Evolutionary conservation across 2,329 filamentous ascomycete genomes (phyloP).

Genomic region (Teratosphaeria nubilosa): DNA sequence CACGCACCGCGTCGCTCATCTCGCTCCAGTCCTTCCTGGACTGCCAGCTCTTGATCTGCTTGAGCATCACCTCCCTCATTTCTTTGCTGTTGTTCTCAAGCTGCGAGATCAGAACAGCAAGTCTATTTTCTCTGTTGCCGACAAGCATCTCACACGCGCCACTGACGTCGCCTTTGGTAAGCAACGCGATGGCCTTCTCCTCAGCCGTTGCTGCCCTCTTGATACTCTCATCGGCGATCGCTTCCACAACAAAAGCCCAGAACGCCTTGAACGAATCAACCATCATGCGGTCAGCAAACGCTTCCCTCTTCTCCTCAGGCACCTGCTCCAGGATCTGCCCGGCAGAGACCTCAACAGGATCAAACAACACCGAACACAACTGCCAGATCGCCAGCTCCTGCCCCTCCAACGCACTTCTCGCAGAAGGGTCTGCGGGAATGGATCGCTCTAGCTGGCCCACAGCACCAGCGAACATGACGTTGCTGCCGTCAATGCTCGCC

Average conservation of each 20-base stretch:
- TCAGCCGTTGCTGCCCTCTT: constrained; percentile 56
- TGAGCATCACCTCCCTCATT: constrained; percentile 62
- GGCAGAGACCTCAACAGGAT: constrained; percentile 40
- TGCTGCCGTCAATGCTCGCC: constrained; percentile 37
- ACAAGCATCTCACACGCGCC: constrained; percentile 76
- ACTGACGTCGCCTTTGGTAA: constrained; percentile 67
- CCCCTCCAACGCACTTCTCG: constrained; percentile 16
- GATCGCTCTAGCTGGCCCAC: constrained; percentile 23
- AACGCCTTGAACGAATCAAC: constrained; percentile 57
- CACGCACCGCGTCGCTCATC: constrained; percentile 71
- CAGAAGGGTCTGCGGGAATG: constrained; percentile 5
- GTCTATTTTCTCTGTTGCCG: constrained; percentile 64
- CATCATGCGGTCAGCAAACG: constrained; percentile 29
- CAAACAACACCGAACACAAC: constrained; percentile 77
- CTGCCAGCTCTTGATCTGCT: constrained; percentile 77
- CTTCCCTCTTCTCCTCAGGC: constrained; percentile 32
- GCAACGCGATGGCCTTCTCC: constrained; percentile 71
- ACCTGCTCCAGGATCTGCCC: constrained; percentile 16
- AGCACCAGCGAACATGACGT: constrained; percentile 42
- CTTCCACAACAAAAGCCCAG: constrained; percentile 43
- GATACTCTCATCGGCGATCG: constrained; percentile 34
- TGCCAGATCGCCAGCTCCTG: constrained; percentile 76
- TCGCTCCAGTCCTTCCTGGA: constrained; percentile 76
- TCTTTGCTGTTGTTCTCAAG: constrained; percentile 59
- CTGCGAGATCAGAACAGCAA: constrained; percentile 76